Evolutionary conservation across 768 basidiomycete species (phyloP).

Genomic region (Dentipellis sp.): DNA sequence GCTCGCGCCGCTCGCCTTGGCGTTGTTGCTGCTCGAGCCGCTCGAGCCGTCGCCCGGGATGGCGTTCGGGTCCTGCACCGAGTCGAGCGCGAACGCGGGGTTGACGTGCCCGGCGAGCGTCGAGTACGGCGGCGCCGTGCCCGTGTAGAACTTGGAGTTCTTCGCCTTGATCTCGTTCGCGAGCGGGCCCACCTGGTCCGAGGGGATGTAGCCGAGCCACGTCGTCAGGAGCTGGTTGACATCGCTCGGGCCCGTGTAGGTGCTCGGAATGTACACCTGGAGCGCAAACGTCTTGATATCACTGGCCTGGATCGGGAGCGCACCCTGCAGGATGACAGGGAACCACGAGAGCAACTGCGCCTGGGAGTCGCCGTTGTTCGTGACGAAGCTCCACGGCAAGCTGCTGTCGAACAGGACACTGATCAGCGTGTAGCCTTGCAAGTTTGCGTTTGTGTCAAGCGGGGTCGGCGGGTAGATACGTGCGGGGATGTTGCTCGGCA

Average conservation of each 20-base stretch:
- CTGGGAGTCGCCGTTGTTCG: slow-evolving; percentile 41
- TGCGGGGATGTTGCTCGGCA: slow-evolving; percentile 54
- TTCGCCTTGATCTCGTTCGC: slow-evolving; percentile 52
- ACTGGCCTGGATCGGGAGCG: slow-evolving; percentile 31
- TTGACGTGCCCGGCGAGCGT: slow-evolving; percentile 63
- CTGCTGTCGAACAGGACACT: slow-evolving; percentile 51
- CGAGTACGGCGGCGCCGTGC: slow-evolving; percentile 29
- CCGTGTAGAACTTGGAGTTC: slow-evolving; percentile 59
- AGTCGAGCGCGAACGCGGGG: slow-evolving; percentile 48
- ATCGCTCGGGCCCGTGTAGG: slow-evolving; percentile 43
- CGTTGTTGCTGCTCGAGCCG: slow-evolving; percentile 16
- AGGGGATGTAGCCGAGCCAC: slow-evolving; percentile 65
- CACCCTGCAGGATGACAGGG: slow-evolving; percentile 39
- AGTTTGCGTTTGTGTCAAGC: slow-evolving; percentile 17
- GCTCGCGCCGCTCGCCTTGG: slow-evolving; percentile 12
- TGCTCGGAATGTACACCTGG: slow-evolving; percentile 55
- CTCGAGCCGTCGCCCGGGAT: slow-evolving; percentile 6
- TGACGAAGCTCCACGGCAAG: slow-evolving; percentile 67
- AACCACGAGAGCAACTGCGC: slow-evolving; percentile 74
- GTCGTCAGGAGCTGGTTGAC: slow-evolving; percentile 48
- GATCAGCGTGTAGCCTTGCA: slow-evolving; percentile 40
- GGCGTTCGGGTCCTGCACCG: slow-evolving; percentile 31
- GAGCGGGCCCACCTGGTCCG: slow-evolving; percentile 44
- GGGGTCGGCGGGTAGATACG: slow-evolving; percentile 41
- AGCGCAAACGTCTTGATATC: slow-evolving; percentile 47